phyloP scores from a whole-genome alignment of 202 grass and related monocot genomes.

The Elaeis oleifera region DNA sequence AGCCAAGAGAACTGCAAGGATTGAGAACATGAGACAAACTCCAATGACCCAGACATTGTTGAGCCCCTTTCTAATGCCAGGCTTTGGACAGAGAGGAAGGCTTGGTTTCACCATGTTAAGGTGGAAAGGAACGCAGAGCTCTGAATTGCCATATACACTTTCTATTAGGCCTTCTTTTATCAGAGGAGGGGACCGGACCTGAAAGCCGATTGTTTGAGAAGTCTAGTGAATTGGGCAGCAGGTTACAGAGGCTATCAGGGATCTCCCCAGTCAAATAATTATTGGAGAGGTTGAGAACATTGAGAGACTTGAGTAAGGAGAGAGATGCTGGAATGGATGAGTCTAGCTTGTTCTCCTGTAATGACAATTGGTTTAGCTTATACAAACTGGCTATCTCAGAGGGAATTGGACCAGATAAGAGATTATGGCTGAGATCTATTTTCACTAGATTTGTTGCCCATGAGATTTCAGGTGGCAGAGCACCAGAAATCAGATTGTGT shows the following conservation, averaged over 20 bases:
- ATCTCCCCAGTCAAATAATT: constrained; percentile 69
- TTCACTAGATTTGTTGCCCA: constrained; percentile 40
- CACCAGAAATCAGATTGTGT: constrained; percentile 46
- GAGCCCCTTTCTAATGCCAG: constrained; percentile 30
- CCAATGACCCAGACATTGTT: constrained; percentile 49
- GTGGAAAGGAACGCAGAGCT: constrained; percentile 68
- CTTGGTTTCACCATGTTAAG: constrained; percentile 42
- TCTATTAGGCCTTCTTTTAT: constrained; percentile 82
- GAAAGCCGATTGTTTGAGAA: constrained; percentile 84
- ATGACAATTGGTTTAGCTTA: constrained; percentile 66
- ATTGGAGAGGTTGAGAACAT: constrained; percentile 87
- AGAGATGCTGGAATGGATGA: constrained; percentile 60
- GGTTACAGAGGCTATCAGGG: constrained; percentile 54
- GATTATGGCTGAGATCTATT: constrained; percentile 77
- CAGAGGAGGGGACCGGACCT: constrained; percentile 56
- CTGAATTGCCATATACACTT: constrained; percentile 65
- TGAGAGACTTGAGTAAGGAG: constrained; percentile 44
- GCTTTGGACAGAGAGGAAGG: constrained; percentile 55
- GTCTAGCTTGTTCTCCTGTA: constrained; percentile 61
- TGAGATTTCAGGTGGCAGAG: constrained; percentile 52
- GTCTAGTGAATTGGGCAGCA: constrained; percentile 87
- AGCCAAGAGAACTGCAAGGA: constrained; percentile 26
- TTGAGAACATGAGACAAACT: constrained; percentile 38
- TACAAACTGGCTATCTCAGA: constrained; percentile 25
- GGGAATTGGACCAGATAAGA: constrained; percentile 54